A percentile compares a stretch with the other conserved stretches of the same genome.
Conservation (phyloP, 495 filamentous ascomycete genomes). For the Penicillium angulare region DNA sequence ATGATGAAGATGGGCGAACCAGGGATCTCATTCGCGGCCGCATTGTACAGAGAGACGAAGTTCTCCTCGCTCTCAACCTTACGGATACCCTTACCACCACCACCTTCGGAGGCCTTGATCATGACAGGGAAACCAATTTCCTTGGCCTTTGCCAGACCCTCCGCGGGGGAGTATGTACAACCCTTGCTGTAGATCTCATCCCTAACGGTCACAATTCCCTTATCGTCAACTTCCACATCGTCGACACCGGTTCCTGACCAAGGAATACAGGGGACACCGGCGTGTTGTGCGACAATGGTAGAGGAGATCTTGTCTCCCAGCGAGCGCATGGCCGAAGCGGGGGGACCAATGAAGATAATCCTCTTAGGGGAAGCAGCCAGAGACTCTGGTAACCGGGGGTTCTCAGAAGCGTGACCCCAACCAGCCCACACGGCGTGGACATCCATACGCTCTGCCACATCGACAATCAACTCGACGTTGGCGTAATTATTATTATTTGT, state of each 20-base stretch:
- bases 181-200: slow-evolving; percentile 86
- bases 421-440: slow-evolving; percentile 99
- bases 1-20: slow-evolving; percentile 99
- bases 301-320: slow-evolving; percentile 99
- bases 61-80: slow-evolving; percentile 86
- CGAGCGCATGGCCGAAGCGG: slow-evolving; percentile 97
- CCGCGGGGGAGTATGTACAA: slow-evolving; percentile 82
- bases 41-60: slow-evolving; percentile 84
- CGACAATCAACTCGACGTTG: slow-evolving; percentile 98
- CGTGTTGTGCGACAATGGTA: slow-evolving; percentile 98
- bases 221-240: slow-evolving; percentile 69
- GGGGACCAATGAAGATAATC: slow-evolving; percentile 98
- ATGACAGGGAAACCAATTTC: slow-evolving; percentile 98
- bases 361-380: slow-evolving; percentile 94
- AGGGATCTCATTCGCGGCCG: slow-evolving; percentile 96
- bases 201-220: slow-evolving; percentile 89
- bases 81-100: slow-evolving; percentile 98
- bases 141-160: slow-evolving; percentile 81
- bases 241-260: slow-evolving; percentile 96
- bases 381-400: slow-evolving; percentile 94
- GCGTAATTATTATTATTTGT: slow-evolving; percentile 99
- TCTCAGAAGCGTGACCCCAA: slow-evolving; percentile 99
- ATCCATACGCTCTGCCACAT: slow-evolving; percentile 97
- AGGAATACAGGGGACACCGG: slow-evolving; percentile 94
- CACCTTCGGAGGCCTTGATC: slow-evolving; percentile 99